Evolutionary conservation across 2,329 filamentous ascomycete species (phyloP).

Genomic region (Epichloe sibirici): DNA sequence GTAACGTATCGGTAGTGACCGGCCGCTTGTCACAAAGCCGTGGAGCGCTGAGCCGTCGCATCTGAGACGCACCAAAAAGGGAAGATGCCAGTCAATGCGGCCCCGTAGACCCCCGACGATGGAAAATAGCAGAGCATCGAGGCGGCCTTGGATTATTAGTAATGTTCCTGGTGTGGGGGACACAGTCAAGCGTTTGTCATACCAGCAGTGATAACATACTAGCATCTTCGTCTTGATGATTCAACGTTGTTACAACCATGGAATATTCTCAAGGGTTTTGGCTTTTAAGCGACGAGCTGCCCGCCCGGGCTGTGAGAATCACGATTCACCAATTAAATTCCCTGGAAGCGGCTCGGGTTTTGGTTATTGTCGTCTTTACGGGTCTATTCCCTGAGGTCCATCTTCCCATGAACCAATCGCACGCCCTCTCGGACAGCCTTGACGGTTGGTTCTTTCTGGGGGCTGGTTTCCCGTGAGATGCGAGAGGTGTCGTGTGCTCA

Average conservation of each 20-base stretch:
- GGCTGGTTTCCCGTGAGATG: background rate
- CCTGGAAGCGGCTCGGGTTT: background rate
- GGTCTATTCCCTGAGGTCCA: too few relatives aligned
- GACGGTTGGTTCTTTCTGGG: background rate
- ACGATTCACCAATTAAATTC: background rate
- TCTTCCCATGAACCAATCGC: background rate
- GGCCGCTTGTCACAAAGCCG: background rate
- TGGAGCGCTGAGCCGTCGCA: constrained; percentile 2
- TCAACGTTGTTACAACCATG: background rate
- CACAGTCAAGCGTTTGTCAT: background rate
- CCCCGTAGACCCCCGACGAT: background rate
- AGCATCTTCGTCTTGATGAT: background rate
- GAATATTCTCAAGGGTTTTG: background rate
- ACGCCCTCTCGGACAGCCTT: background rate
- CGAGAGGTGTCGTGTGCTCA: background rate
- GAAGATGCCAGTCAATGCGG: background rate
- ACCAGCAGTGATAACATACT: background rate
- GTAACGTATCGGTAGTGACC: constrained; percentile 8
- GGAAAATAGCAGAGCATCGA: too few relatives aligned
- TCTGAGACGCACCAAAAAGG: background rate
- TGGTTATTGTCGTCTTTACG: background rate
- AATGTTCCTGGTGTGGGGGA: background rate
- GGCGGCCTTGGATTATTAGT: background rate
- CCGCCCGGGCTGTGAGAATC: background rate
- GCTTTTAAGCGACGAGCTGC: background rate